These are phyloP conservation scores for Citrullus mucosospermus DNA, from an alignment of 306 rosid genomes.

Conservation along the genomic window DNA sequence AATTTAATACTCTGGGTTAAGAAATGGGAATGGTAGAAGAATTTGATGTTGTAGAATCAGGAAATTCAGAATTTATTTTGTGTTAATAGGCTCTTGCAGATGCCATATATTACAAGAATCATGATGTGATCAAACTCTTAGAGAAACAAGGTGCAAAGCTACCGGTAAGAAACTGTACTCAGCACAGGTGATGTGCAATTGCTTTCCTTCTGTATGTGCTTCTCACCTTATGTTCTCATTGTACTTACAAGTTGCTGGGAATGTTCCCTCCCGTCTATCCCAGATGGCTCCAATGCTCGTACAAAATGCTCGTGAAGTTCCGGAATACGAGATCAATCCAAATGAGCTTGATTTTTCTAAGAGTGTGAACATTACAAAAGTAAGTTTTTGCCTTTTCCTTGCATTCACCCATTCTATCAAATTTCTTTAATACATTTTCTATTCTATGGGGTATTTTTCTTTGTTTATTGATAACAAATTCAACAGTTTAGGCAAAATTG, in stretches of 20 bases:
- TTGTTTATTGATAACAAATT: background rate
- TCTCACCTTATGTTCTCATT: conserved; percentile 10
- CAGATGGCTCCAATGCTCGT: conserved; percentile 89
- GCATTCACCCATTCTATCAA: background rate
- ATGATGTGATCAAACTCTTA: conserved; percentile 61
- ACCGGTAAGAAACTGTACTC: conserved; percentile 25
- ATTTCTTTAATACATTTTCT: background rate
- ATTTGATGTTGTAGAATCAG: background rate
- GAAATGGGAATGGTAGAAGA: background rate
- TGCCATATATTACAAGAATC: conserved; percentile 66
- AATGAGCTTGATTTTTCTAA: conserved; percentile 78
- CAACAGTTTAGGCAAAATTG: background rate
- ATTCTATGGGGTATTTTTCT: background rate
- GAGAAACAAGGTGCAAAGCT: conserved; percentile 79
- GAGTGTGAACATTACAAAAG: conserved; percentile 72
- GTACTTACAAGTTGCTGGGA: conserved; percentile 1
- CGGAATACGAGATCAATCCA: conserved; percentile 81
- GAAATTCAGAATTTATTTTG: conserved; percentile 1
- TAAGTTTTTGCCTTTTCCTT: conserved; percentile 7
- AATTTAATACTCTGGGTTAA: background rate
- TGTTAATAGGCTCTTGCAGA: conserved; percentile 75
- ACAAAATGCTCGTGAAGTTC: conserved; percentile 61
- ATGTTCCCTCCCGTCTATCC: background rate
- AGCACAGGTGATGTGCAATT: background rate
- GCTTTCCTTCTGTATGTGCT: background rate